phyloP scores from a whole-genome alignment of 2,329 filamentous ascomycete species.

The Stenocarpella maydis region DNA sequence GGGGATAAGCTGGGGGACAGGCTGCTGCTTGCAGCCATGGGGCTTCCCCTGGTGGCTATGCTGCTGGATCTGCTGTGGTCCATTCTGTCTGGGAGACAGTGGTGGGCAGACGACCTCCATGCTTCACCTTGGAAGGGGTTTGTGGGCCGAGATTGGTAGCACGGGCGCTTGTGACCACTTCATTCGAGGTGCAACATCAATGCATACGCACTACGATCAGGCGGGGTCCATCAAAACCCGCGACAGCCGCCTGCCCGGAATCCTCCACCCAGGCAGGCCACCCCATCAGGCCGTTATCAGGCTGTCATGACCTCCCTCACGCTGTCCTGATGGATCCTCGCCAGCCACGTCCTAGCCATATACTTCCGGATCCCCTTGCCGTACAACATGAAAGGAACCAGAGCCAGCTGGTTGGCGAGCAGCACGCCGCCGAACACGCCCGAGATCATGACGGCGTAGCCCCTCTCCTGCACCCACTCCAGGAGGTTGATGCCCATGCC shows the following conservation, averaged over 20 bases:
- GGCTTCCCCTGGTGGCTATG: background rate
- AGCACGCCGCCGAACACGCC: conserved; percentile 59
- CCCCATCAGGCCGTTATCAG: conserved; percentile 23
- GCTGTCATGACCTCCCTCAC: conserved; percentile 31
- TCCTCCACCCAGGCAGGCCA: background rate
- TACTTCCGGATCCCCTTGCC: conserved; percentile 58
- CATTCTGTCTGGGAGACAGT: background rate
- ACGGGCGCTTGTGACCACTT: too few species aligned
- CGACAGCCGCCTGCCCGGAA: background rate
- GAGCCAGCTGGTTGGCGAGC: conserved; percentile 56
- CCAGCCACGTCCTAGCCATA: conserved; percentile 57
- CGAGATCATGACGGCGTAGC: conserved; percentile 60
- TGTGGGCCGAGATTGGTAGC: conserved; percentile 14
- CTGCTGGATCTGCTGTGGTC: conserved; percentile 19
- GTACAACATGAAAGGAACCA: conserved; percentile 59
- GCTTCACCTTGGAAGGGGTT: background rate
- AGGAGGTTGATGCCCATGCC: conserved; percentile 59
- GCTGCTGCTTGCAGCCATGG: conserved; percentile 15
- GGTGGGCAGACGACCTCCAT: background rate
- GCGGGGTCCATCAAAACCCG: background rate
- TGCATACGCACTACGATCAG: background rate
- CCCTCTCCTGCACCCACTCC: conserved; percentile 58
- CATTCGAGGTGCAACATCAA: background rate
- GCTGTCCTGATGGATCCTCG: conserved; percentile 41
- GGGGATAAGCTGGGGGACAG: conserved; percentile 12